phyloP scores from a whole-genome alignment of 768 basidiomycete genomes.

The Amanita phalloides region DNA sequence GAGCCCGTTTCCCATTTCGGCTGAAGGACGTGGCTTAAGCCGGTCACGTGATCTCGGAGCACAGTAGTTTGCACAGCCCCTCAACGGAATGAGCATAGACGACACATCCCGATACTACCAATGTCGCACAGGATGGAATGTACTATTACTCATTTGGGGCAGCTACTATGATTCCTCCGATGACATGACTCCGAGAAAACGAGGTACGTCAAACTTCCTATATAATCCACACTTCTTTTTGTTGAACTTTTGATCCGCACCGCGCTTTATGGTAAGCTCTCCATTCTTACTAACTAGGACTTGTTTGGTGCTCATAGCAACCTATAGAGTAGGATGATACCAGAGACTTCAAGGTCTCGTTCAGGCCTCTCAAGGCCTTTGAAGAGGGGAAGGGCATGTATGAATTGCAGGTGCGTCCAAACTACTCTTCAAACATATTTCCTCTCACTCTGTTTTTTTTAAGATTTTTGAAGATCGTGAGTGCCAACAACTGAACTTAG shows the following conservation, averaged over 20 bases:
- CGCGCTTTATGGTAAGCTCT: neutral
- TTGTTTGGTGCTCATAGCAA: slow-evolving; percentile 3
- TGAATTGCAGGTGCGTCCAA: slow-evolving; percentile 36
- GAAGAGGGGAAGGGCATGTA: slow-evolving; percentile 44
- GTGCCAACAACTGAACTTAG: slow-evolving; percentile 10
- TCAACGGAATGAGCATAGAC: neutral
- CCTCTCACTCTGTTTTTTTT: neutral
- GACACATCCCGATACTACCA: neutral
- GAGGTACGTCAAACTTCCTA: neutral
- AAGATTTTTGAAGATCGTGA: slow-evolving; percentile 41
- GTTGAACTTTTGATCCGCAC: slow-evolving; percentile 1
- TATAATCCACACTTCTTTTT: neutral
- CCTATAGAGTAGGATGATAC: neutral
- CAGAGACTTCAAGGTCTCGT: slow-evolving; percentile 5
- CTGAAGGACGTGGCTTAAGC: neutral
- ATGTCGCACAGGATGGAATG: neutral
- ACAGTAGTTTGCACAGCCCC: neutral
- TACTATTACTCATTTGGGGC: neutral
- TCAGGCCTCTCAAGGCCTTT: slow-evolving; percentile 25
- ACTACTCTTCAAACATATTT: slow-evolving; percentile 1
- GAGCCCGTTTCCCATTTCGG: neutral
- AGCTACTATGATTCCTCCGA: neutral
- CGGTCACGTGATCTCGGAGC: neutral
- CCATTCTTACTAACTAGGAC: slow-evolving; percentile 1
- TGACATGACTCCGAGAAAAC: neutral